Evolutionary conservation across 176 grass and related monocot genomes (phyloP).

Genomic region (Urochloa ruziziensis): DNA sequence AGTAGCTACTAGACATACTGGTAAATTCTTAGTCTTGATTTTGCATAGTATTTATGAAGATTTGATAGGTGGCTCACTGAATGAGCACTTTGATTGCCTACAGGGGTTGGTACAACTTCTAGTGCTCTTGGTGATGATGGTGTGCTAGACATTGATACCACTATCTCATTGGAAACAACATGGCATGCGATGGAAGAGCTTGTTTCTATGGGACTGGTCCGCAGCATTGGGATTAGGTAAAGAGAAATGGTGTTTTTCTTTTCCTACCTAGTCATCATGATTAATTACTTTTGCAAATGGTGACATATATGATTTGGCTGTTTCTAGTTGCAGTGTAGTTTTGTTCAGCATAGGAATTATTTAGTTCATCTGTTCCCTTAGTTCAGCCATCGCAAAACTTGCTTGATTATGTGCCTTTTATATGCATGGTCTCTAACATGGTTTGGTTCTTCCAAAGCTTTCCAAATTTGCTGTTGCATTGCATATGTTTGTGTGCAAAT

Average conservation of each 20-base stretch:
- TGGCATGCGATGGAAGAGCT: conserved; percentile 98
- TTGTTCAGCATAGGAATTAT: not conserved
- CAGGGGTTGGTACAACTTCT: conserved; percentile 73
- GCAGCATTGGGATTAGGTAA: conserved; percentile 89
- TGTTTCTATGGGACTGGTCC: conserved; percentile 73
- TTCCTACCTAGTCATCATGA: not conserved
- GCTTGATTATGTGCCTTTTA: not conserved
- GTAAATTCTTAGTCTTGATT: conserved; percentile 27
- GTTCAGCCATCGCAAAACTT: not conserved
- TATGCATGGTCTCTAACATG: not conserved
- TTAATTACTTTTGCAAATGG: not conserved
- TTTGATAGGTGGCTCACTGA: not conserved
- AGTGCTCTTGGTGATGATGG: conserved; percentile 84
- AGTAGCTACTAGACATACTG: conserved; percentile 72
- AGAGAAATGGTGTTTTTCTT: not conserved
- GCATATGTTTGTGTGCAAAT: conserved; percentile 1
- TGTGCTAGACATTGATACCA: conserved; percentile 89
- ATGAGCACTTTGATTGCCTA: not conserved
- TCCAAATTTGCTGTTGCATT: not conserved
- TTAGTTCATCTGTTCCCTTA: not conserved
- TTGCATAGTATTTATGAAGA: not conserved
- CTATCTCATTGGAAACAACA: conserved; percentile 90
- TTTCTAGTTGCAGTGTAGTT: not conserved
- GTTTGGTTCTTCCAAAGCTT: not conserved
- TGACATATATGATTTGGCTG: not conserved